phyloP scores from a whole-genome alignment of 2,329 filamentous ascomycete genomes.

The Camillea tinctor region DNA sequence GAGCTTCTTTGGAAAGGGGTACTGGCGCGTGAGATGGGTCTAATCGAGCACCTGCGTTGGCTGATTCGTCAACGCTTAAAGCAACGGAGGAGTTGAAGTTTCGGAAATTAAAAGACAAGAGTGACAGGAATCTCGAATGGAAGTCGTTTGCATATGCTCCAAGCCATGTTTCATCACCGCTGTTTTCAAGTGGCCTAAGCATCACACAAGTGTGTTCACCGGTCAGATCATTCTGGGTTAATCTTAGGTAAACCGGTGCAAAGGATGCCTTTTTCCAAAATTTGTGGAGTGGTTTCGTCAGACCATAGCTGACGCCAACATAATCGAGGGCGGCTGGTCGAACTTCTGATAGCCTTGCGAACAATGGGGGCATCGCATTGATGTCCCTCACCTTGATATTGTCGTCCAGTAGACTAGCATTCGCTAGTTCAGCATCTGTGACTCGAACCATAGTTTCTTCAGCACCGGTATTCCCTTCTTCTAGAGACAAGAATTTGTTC shows the following conservation, averaged over 20 bases:
- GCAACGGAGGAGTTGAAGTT: slow-evolving; percentile 75
- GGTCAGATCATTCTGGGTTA: slow-evolving; percentile 94
- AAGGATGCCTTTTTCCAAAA: slow-evolving; percentile 95
- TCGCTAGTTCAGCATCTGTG: slow-evolving; percentile 77
- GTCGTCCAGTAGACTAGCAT: slow-evolving; percentile 75
- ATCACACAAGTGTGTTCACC: slow-evolving; percentile 98
- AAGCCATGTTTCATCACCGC: slow-evolving; percentile 77
- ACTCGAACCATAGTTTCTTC: slow-evolving; percentile 72
- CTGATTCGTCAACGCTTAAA: slow-evolving; percentile 84
- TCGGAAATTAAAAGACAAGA: slow-evolving; percentile 91
- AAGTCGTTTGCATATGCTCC: slow-evolving; percentile 91
- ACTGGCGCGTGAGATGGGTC: slow-evolving; percentile 54
- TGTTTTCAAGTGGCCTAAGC: slow-evolving; percentile 73
- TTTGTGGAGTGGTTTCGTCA: slow-evolving; percentile 83
- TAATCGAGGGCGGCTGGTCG: slow-evolving; percentile 83
- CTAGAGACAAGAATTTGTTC: slow-evolving; percentile 84
- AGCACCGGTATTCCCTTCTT: slow-evolving; percentile 56
- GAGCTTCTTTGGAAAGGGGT: slow-evolving; percentile 68
- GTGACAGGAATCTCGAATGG: slow-evolving; percentile 85
- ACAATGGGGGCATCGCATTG: slow-evolving; percentile 87
- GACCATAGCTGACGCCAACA: slow-evolving; percentile 89
- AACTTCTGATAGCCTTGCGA: slow-evolving; percentile 82
- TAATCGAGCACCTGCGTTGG: slow-evolving; percentile 67
- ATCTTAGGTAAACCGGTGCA: slow-evolving; percentile 86
- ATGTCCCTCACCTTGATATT: slow-evolving; percentile 90